phyloP scores from a whole-genome alignment of 257 asterid genomes.

The Solanum chiquidenum region DNA sequence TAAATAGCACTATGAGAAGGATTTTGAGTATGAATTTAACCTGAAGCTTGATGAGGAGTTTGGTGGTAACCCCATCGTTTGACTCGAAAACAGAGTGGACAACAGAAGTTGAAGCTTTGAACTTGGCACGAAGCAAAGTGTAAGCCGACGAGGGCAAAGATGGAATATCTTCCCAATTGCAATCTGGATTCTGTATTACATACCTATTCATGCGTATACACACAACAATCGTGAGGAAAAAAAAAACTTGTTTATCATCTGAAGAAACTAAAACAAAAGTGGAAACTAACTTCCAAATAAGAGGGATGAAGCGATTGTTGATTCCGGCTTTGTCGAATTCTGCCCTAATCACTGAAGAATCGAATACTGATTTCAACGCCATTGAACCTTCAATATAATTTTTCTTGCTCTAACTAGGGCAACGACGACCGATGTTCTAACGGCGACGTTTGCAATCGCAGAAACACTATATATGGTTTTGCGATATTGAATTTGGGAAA shows the following conservation, averaged over 20 bases:
- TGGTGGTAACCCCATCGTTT: constrained; percentile 74
- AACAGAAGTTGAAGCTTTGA: constrained; percentile 54
- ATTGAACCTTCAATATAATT: constrained; percentile 3
- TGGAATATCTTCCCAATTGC: constrained; percentile 72
- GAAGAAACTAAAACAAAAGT: neutral
- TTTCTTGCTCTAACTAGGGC: neutral
- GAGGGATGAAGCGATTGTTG: constrained; percentile 62
- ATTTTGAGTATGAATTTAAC: constrained; percentile 13
- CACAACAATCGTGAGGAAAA: neutral
- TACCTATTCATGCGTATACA: constrained; percentile 5
- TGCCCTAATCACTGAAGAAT: constrained; percentile 46
- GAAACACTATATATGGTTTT: neutral
- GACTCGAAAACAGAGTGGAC: constrained; percentile 65
- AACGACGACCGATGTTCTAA: neutral
- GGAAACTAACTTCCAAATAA: constrained; percentile 64
- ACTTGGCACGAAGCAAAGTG: constrained; percentile 58
- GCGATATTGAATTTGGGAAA: neutral
- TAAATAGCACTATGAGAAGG: neutral
- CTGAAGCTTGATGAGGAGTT: constrained; percentile 82
- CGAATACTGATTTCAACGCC: constrained; percentile 67
- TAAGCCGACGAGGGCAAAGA: constrained; percentile 79
- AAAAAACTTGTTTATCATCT: neutral
- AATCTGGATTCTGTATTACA: constrained; percentile 57
- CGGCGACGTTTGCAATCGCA: neutral
- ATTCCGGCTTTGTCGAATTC: constrained; percentile 67